Percentiles rank a stretch among this genome's conserved stretches.
Conservation (phyloP, 202 grass and related monocot species). For the Dendrocalamus latiflorus region DNA sequence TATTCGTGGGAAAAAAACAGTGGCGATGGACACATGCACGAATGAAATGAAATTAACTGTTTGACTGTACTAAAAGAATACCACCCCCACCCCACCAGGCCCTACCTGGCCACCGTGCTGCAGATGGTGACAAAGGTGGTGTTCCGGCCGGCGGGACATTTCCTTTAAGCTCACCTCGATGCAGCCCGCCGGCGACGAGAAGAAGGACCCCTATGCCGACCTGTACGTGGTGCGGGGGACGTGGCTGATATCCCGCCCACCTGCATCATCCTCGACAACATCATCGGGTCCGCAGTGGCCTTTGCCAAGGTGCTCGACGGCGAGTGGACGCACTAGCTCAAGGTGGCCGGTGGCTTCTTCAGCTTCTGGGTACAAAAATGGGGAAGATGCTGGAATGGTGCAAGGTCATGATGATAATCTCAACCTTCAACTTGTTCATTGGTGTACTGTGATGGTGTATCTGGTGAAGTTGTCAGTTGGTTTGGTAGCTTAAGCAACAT, state of each 20-base stretch:
- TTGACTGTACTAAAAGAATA: too few relatives aligned
- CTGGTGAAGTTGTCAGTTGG: too few relatives aligned
- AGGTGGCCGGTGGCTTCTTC: slow-evolving; percentile 59
- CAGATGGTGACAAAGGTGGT: slow-evolving; percentile 35
- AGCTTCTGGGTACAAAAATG: slow-evolving; percentile 49
- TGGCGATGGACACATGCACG: not conserved
- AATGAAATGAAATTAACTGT: not conserved
- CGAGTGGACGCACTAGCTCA: slow-evolving; percentile 63
- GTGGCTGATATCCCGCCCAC: slow-evolving; percentile 26
- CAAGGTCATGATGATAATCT: too few relatives aligned
- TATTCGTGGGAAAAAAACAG: not conserved
- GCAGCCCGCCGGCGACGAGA: slow-evolving; percentile 53
- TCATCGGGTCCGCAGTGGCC: slow-evolving; percentile 55
- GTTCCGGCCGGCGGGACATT: slow-evolving; percentile 51
- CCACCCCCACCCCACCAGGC: too few relatives aligned
- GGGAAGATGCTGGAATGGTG: too few relatives aligned
- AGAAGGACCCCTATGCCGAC: slow-evolving; percentile 67
- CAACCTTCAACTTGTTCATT: too few relatives aligned
- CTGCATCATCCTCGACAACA: slow-evolving; percentile 35
- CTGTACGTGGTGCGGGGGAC: slow-evolving; percentile 73
- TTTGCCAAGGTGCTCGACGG: slow-evolving; percentile 56
- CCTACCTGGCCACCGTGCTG: slow-evolving; percentile 51
- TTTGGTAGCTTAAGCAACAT: too few relatives aligned
- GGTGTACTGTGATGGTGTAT: too few relatives aligned
- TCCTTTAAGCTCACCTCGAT: slow-evolving; percentile 53